Evolutionary conservation across 2,329 filamentous ascomycete genomes (phyloP).

Genomic region (Neonectria faginata): DNA sequence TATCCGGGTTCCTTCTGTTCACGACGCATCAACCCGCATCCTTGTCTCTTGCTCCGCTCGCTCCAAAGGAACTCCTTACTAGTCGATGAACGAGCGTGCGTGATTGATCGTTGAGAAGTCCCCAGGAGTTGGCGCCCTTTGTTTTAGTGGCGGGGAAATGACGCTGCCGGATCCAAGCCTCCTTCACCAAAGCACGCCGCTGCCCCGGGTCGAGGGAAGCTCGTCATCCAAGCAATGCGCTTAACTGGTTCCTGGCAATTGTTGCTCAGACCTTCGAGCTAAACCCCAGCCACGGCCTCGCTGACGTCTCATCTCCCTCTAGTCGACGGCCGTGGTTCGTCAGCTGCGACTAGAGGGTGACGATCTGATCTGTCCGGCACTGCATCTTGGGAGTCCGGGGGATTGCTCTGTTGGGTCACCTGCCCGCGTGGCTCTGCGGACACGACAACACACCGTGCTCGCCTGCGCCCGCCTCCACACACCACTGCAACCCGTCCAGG

Average conservation of each 20-base stretch:
- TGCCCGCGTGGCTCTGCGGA: constrained; percentile 30
- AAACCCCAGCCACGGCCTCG: background rate
- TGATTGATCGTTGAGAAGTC: constrained; percentile 11
- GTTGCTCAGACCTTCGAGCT: constrained; percentile 9
- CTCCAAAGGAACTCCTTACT: constrained; percentile 19
- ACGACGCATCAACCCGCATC: background rate
- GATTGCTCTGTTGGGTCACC: constrained; percentile 16
- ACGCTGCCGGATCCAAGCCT: constrained; percentile 37
- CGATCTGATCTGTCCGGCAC: constrained; percentile 17
- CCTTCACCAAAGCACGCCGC: constrained; percentile 30
- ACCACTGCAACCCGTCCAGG: background rate
- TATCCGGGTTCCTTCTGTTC: background rate
- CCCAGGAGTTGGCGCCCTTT: background rate
- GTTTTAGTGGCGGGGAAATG: constrained; percentile 40
- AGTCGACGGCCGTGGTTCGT: constrained; percentile 9
- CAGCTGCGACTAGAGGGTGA: constrained; percentile 5
- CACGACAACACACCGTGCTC: constrained; percentile 16
- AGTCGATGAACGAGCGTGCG: constrained; percentile 8
- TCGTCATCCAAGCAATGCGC: constrained; percentile 12
- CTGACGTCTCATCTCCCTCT: constrained; percentile 9
- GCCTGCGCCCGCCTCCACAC: constrained; percentile 6
- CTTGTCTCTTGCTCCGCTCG: constrained; percentile 19
- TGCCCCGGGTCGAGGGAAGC: constrained; percentile 40
- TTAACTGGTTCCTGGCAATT: constrained; percentile 21
- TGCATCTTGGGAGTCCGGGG: constrained; percentile 11